Percentiles rank a stretch among this genome's conserved stretches.
Conservation (phyloP, 1,284 basidiomycete species). For the Fomitopsis pinicola region DNA sequence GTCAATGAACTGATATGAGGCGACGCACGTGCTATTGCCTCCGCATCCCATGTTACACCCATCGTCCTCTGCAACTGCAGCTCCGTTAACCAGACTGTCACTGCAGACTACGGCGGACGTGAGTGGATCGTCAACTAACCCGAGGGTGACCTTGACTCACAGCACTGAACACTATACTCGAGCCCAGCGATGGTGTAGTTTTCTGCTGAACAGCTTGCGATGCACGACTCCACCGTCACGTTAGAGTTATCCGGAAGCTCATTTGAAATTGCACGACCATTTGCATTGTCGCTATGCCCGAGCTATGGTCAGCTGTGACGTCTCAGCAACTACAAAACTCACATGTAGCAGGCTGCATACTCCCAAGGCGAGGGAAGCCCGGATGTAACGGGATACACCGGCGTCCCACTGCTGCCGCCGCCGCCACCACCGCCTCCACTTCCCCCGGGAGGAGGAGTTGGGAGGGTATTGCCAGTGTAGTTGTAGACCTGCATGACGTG, state of each 20-base stretch:
- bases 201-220: constrained; percentile 27
- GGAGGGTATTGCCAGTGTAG: constrained; percentile 54
- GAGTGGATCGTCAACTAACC: neutral
- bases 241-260: constrained; percentile 29
- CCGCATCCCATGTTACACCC: constrained; percentile 67
- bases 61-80: constrained; percentile 39
- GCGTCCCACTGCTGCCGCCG: constrained; percentile 30
- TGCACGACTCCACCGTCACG: constrained; percentile 37
- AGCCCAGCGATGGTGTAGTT: constrained; percentile 37
- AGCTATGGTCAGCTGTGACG: neutral
- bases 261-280: constrained; percentile 32
- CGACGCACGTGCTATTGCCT: constrained; percentile 55
- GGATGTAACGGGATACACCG: constrained; percentile 42
- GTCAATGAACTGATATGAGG: neutral
- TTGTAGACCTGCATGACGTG: constrained; percentile 45
- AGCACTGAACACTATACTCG: constrained; percentile 52
- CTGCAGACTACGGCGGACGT: constrained; percentile 48
- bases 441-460: constrained; percentile 39
- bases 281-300: constrained; percentile 32
- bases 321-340: constrained; percentile 16
- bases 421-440: constrained; percentile 32
- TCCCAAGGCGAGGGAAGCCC: constrained; percentile 49
- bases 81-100: constrained; percentile 53
- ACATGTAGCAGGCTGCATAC: constrained; percentile 56
- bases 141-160: constrained; percentile 5